Base-by-base conservation (phyloP, 1,284 basidiomycete genomes). In the Neonothopanus nambi region DNA sequence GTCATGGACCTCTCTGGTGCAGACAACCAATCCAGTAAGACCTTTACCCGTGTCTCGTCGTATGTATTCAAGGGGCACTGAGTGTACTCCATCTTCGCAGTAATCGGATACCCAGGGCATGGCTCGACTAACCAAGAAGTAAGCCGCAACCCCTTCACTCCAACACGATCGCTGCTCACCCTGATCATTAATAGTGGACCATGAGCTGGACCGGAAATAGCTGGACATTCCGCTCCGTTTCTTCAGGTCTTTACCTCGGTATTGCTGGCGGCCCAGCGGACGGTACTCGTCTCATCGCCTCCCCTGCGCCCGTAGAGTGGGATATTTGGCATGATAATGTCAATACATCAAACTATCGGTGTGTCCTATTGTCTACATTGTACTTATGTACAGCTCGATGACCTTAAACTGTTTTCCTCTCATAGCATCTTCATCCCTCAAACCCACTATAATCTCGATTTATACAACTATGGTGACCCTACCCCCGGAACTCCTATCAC, bases 251-350 rank as follows among this genome's bases (percentile, higher is more conserved):
- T 18, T 56, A 47, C 48, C 23, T 57, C 17, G 49, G 47, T 15
- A 24, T 57, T 17, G 18, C 35, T 18, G 58, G 54, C 13, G 35
- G 24, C 20, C 23, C 51, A 8, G 42, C 12, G 8, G 44, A 59
- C 41, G 56, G 54, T 21, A 49, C 51, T 1, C 45, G 37, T 12
- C 51, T 59, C 17, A 45, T 53, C 11, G 56, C 48, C 13, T 44
- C 48, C n/a, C 46, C 35, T 33, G 48, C 54, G n/a, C 46, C 56
- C 15, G 41, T 45, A 11, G 45, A 12, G 17, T 59, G 58, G 58
- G 49, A 59, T 52, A 59, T 59, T 20, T 57, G 56, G 58, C 56
- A 57, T 45, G 58, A 59, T 41, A 38, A 51, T 17, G 46, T 53
- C 7, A 57, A 59, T 43, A 26, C 33, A n/a, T 43, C 54, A 2